A percentile compares a stretch with the other conserved stretches of the same genome.
These are phyloP conservation scores for Eucalyptus shirleyi DNA, from an alignment of 345 rosid species.

Conservation along the genomic window DNA sequence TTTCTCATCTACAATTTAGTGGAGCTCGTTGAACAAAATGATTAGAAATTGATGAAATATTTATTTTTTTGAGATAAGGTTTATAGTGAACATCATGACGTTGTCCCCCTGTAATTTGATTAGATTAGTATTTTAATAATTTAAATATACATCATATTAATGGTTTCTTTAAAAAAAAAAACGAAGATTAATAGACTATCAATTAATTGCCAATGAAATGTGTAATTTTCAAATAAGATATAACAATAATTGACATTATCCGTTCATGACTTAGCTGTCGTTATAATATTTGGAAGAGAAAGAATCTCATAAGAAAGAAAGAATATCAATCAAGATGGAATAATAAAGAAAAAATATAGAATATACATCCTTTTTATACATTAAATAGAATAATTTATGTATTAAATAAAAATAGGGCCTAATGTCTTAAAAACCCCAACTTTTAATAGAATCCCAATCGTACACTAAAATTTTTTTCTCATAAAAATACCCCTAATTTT, in stretches of 20 bases:
- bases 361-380: neutral
- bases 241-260: neutral
- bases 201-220: neutral
- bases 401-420: neutral
- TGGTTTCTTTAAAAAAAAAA: neutral
- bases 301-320: neutral
- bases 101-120: neutral
- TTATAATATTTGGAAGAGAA: neutral
- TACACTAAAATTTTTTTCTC: neutral
- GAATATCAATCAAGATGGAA: neutral
- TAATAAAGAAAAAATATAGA: neutral
- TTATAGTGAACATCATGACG: neutral
- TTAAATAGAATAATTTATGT: neutral
- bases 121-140: neutral
- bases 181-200: neutral
- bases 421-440: neutral
- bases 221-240: neutral
- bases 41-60: neutral
- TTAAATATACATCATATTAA: neutral
- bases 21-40: neutral
- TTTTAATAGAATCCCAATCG: neutral
- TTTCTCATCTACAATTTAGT: neutral
- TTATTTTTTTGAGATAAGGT: neutral
- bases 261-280: neutral
- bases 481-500: neutral